Evolutionary conservation across 2,329 filamentous ascomycete species (phyloP).

Genomic region (Diaporthe amygdali): DNA sequence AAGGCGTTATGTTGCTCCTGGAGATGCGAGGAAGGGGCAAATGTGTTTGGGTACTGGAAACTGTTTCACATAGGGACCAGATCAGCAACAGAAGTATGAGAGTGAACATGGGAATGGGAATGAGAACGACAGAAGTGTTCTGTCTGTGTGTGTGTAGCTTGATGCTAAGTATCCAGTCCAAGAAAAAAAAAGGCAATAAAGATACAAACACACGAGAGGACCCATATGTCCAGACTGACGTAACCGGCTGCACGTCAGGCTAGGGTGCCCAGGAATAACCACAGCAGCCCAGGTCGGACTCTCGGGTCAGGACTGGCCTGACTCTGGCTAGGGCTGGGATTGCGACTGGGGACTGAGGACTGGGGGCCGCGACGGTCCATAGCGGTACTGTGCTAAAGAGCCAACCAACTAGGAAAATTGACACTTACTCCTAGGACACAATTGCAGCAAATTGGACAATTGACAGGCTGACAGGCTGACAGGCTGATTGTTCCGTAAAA

Average conservation of each 20-base stretch:
- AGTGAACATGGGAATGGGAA: not conserved
- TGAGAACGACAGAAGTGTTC: not conserved
- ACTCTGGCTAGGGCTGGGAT: not conserved
- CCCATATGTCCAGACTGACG: conserved; percentile 3
- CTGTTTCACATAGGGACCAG: not conserved
- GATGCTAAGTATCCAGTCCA: not conserved
- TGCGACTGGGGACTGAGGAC: not conserved
- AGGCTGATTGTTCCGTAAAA: not conserved
- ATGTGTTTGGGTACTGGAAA: not conserved
- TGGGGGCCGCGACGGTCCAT: not conserved
- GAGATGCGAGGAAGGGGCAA: not conserved
- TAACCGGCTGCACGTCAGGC: not conserved
- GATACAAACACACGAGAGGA: not conserved
- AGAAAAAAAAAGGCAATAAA: not conserved
- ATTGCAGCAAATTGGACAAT: not conserved
- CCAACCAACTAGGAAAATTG: not conserved
- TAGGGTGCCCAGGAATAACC: not conserved
- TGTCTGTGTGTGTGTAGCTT: not conserved
- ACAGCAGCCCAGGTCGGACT: not conserved
- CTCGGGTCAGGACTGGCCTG: too few species aligned
- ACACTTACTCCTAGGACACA: not conserved
- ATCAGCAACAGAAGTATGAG: not conserved
- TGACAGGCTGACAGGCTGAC: not conserved
- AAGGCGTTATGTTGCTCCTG: not conserved
- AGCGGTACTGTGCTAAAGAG: too few species aligned